phyloP scores from a whole-genome alignment of 768 basidiomycete genomes.

The Mycena filopes region DNA sequence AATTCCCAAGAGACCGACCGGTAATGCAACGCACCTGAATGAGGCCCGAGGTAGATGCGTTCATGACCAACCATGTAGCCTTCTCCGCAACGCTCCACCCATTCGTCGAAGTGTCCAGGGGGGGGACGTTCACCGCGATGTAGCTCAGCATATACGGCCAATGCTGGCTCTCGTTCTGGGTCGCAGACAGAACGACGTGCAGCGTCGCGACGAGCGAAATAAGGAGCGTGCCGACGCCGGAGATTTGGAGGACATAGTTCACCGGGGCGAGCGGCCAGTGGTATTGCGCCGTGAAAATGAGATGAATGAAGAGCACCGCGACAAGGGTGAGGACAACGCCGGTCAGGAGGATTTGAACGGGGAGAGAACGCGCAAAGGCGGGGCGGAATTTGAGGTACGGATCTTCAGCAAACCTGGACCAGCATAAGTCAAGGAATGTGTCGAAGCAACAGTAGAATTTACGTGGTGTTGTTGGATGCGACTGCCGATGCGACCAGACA shows the following conservation, averaged over 20 bases:
- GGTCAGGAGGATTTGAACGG: constrained; percentile 88
- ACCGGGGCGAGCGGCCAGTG: constrained; percentile 94
- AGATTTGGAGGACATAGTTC: constrained; percentile 92
- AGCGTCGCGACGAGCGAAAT: constrained; percentile 82
- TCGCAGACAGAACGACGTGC: constrained; percentile 73
- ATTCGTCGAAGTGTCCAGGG: constrained; percentile 46
- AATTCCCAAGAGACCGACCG: background rate
- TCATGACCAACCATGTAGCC: constrained; percentile 88
- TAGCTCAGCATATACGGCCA: constrained; percentile 99
- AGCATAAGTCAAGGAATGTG: background rate
- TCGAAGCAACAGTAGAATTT: background rate
- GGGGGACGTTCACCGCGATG: constrained; percentile 83
- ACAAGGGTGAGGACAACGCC: constrained; percentile 89
- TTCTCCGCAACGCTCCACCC: constrained; percentile 74
- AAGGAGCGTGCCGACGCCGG: constrained; percentile 83
- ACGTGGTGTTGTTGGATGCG: constrained; percentile 13
- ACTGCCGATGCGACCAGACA: constrained; percentile 9
- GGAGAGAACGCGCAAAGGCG: constrained; percentile 85
- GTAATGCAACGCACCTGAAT: constrained; percentile 73
- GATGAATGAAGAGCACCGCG: constrained; percentile 87
- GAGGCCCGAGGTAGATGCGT: constrained; percentile 83
- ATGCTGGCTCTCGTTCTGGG: constrained; percentile 68
- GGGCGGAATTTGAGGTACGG: constrained; percentile 86
- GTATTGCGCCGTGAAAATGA: constrained; percentile 95
- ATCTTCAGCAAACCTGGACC: constrained; percentile 54